Percentiles rank a stretch among this genome's conserved stretches.
These are phyloP conservation scores for Marasmius sp. DNA, from an alignment of 1,284 basidiomycete genomes.

Conservation along the genomic window DNA sequence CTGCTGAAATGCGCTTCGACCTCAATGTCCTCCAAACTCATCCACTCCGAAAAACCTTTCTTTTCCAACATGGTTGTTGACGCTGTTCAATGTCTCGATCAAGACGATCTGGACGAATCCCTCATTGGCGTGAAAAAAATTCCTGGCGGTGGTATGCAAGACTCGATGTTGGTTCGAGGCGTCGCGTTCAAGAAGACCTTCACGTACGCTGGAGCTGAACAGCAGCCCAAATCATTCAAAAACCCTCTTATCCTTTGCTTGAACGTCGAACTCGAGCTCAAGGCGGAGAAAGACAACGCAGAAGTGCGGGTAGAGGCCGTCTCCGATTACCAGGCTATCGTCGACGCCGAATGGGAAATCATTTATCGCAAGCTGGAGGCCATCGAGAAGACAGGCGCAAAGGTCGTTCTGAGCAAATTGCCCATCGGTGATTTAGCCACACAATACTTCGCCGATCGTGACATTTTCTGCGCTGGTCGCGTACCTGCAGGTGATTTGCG, in stretches of 20 bases:
- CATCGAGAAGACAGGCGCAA: conserved; percentile 95
- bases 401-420: conserved; percentile 96
- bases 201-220: conserved; percentile 98
- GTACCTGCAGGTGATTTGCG: conserved; percentile 91
- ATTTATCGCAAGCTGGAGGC: conserved; percentile 98
- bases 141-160: conserved; percentile 98
- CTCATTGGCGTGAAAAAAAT: conserved; percentile 99
- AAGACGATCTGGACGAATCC: conserved; percentile 91
- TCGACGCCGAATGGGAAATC: conserved; percentile 99
- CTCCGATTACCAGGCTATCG: conserved; percentile 97
- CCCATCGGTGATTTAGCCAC: conserved; percentile 99
- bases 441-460: conserved; percentile 98
- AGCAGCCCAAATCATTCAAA: conserved; percentile 94
- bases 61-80: conserved; percentile 99
- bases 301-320: conserved; percentile 97
- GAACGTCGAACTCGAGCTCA: conserved; percentile 98
- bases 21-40: conserved; percentile 99
- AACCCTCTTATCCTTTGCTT: conserved; percentile 91
- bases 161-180: conserved; percentile 85
- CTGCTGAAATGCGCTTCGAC: conserved; percentile 97
- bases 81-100: conserved; percentile 91
- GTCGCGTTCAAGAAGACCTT: conserved; percentile 99
- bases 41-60: conserved; percentile 98
- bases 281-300: conserved; percentile 99
- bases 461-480: conserved; percentile 98